Conservation (phyloP, 768 basidiomycete species). For the Macrolepiota albuminosa region DNA sequence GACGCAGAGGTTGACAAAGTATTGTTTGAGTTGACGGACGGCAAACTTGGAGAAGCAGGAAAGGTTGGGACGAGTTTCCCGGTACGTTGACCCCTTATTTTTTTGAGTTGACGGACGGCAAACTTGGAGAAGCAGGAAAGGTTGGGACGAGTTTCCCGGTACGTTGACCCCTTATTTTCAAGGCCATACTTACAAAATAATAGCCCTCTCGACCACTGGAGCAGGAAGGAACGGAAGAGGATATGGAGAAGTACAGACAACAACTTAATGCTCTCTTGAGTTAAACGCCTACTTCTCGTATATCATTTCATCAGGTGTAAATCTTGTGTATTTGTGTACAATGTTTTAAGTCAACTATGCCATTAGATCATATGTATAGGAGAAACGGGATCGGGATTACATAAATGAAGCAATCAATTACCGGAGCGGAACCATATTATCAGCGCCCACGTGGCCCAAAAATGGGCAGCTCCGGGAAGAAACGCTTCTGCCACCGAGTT, state of each 20-base stretch:
- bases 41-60: conserved; percentile 88
- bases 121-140: conserved; percentile 80
- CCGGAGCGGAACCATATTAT: conserved; percentile 6
- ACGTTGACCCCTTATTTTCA: conserved; percentile 25
- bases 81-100: conserved; percentile 40
- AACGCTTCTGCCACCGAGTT: conserved; percentile 10
- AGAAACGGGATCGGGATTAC: neutral
- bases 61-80: conserved; percentile 68
- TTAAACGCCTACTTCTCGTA: conserved; percentile 20
- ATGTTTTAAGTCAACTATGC: neutral
- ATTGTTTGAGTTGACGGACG: conserved; percentile 90
- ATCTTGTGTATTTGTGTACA: neutral
- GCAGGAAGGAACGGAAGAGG: conserved; percentile 81
- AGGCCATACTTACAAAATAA: conserved; percentile 31
- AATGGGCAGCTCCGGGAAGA: conserved; percentile 8
- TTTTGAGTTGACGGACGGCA: conserved; percentile 95
- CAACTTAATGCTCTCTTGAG: conserved; percentile 87
- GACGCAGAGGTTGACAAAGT: conserved; percentile 98
- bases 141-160: conserved; percentile 76
- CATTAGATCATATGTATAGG: neutral
- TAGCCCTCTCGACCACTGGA: conserved; percentile 47
- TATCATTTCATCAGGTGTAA: neutral
- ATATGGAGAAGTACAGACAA: conserved; percentile 87
- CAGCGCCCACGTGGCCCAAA: conserved; percentile 13
- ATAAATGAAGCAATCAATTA: neutral